phyloP scores from a whole-genome alignment of 805 yeast genomes.

The Wickerhamiella dianesei region DNA sequence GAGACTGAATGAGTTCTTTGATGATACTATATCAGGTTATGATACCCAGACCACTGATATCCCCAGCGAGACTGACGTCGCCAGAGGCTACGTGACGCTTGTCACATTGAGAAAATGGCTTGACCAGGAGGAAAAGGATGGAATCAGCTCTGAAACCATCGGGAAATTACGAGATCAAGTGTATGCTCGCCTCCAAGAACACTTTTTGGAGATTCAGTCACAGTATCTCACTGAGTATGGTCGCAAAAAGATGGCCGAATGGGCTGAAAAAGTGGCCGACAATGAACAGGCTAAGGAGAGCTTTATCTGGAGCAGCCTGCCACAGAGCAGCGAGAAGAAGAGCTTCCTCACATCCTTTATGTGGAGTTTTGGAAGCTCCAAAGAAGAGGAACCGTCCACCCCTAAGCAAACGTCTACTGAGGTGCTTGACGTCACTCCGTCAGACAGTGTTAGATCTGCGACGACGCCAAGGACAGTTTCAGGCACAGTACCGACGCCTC shows the following conservation, averaged over 20 bases:
- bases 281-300: slow-evolving; percentile 38
- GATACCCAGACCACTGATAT: background rate
- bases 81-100: background rate
- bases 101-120: background rate
- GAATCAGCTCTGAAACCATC: background rate
- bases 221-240: slow-evolving; percentile 20
- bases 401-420: too few relatives aligned
- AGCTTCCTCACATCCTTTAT: slow-evolving; percentile 41
- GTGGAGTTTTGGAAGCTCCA: slow-evolving; percentile 12
- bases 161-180: background rate
- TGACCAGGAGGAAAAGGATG: background rate
- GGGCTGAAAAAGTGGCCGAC: slow-evolving; percentile 26
- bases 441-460: too few relatives aligned
- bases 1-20: background rate
- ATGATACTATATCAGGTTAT: background rate
- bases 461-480: background rate
- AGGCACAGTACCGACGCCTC: slow-evolving; percentile 5
- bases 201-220: slow-evolving; percentile 12
- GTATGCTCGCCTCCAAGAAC: slow-evolving; percentile 3
- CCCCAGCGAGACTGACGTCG: background rate
- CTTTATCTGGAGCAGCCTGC: slow-evolving; percentile 36
- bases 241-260: slow-evolving; percentile 20
- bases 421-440: background rate
- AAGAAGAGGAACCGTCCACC: slow-evolving; percentile 2
- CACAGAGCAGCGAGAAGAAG: slow-evolving; percentile 31